Base-by-base conservation (phyloP, 345 rosid genomes). In the Citrus sinensis region DNA sequence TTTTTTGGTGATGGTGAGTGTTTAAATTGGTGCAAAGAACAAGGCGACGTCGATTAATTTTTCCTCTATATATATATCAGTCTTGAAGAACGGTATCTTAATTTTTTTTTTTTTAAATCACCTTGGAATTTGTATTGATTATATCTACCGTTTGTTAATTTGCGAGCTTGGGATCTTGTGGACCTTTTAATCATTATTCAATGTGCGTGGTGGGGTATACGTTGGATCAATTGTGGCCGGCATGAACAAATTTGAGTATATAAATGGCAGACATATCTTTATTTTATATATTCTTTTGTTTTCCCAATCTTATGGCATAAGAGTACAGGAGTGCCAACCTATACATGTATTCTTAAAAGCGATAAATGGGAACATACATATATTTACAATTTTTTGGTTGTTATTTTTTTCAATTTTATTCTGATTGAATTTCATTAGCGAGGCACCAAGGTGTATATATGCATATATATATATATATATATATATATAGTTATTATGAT, bases 191-290 rank as follows among this genome's bases (percentile, higher is more conserved):
- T 35, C 60, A 29, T 71, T 30, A n/a, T 67, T 24, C 10, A 64
- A 42, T 69, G 51, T 60, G 70, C 61, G 39, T 77, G 85, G 88
- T 86, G 82, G 83, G 87, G 81, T 66, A 66, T 39, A 74, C n/a
- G 25, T 35, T 39, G 82, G 74, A 69, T 73, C 24, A 1, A 71
- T 79, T 61, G 69, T 79, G 82, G 79, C 40, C 51, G 86, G 74
- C 78, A 83, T 7, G 71, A 70, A 73, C 49, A 71, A 77, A 40
- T 29, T 80, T 73, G 75, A 62, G 74, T 37, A 13, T 11, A 17
- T 54, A 24, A 80, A 80, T 87, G 89, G 87, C 86, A 80, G 87
- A 82, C 87, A 87, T 13, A 24, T 59, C 70, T 69, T 67, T 66
- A 58, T 20, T 34, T 71, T 39, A 49, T 51, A 4, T 2, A n/a